phyloP scores from a whole-genome alignment of 106 monocot genomes.

The Dendrobium catenatum region DNA sequence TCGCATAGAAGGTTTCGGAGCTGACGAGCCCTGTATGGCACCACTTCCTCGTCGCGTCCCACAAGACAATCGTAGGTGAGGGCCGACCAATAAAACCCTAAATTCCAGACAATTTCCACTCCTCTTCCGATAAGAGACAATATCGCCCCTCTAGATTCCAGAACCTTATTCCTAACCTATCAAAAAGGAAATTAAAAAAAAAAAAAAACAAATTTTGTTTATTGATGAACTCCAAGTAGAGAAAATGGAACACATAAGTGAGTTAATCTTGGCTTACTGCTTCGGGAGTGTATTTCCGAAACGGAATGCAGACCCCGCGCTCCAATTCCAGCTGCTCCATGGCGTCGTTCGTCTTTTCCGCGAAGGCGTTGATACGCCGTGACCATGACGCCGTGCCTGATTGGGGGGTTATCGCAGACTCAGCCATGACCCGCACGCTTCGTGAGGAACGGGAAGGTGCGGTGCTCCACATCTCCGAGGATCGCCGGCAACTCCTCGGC shows the following conservation, averaged over 20 bases:
- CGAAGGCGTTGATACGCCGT: background rate
- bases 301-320: constrained; percentile 93
- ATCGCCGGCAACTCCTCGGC: background rate
- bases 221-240: background rate
- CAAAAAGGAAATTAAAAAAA: no score
- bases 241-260: background rate
- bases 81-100: constrained; percentile 89
- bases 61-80: constrained; percentile 78
- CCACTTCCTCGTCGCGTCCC: constrained; percentile 89
- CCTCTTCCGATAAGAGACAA: constrained; percentile 68
- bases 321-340: constrained; percentile 97
- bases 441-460: background rate
- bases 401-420: background rate
- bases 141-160: constrained; percentile 61
- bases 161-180: constrained; percentile 72
- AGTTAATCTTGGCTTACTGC: constrained; percentile 27
- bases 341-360: constrained; percentile 30
- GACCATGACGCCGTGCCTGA: background rate
- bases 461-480: background rate
- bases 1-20: constrained; percentile 84
- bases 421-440: background rate
- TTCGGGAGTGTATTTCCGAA: constrained; percentile 82
- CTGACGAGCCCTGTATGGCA: constrained; percentile 91
- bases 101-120: constrained; percentile 76
- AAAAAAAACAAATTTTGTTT: background rate